These are phyloP conservation scores for Ustilago esculenta DNA, from an alignment of 1,284 basidiomycete species.

Conservation along the genomic window DNA sequence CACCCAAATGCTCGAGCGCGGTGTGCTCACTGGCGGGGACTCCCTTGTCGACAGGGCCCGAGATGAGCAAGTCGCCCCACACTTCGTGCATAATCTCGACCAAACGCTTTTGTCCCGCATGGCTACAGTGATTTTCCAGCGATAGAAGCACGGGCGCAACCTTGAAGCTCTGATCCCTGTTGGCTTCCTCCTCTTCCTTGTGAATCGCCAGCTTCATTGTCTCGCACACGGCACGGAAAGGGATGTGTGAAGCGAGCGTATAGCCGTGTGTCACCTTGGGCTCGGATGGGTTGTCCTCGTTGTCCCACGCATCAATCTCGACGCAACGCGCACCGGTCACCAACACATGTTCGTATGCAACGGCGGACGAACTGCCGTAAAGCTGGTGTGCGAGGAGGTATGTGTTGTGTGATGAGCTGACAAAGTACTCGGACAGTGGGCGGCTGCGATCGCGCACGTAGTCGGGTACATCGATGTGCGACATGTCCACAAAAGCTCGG, in stretches of 20 bases:
- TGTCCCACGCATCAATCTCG: constrained; percentile 77
- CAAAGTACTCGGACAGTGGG: constrained; percentile 57
- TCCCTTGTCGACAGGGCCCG: constrained; percentile 49
- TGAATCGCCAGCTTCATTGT: constrained; percentile 47
- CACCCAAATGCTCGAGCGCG: constrained; percentile 71
- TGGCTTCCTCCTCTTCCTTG: constrained; percentile 29
- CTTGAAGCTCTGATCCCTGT: constrained; percentile 14
- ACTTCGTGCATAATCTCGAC: constrained; percentile 72
- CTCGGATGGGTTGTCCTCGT: constrained; percentile 69
- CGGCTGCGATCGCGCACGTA: constrained; percentile 50
- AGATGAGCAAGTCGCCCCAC: constrained; percentile 72
- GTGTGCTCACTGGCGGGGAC: constrained; percentile 59
- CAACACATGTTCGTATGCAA: constrained; percentile 73
- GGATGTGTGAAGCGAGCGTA: constrained; percentile 47
- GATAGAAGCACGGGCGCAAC: constrained; percentile 72
- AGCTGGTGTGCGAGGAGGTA: constrained; percentile 75
- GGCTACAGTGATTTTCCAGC: constrained; percentile 74
- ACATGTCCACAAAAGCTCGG: constrained; percentile 40
- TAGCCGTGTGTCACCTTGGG: constrained; percentile 73
- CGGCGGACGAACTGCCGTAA: constrained; percentile 72
- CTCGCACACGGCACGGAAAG: constrained; percentile 48
- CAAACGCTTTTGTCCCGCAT: constrained; percentile 71
- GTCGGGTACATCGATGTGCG: constrained; percentile 51
- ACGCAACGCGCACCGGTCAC: constrained; percentile 73
- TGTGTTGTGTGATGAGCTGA: constrained; percentile 72